Percentiles rank a stretch among this genome's conserved stretches.
Conservation (phyloP, 75 land plant species). For the Sequoiadendron giganteum region DNA sequence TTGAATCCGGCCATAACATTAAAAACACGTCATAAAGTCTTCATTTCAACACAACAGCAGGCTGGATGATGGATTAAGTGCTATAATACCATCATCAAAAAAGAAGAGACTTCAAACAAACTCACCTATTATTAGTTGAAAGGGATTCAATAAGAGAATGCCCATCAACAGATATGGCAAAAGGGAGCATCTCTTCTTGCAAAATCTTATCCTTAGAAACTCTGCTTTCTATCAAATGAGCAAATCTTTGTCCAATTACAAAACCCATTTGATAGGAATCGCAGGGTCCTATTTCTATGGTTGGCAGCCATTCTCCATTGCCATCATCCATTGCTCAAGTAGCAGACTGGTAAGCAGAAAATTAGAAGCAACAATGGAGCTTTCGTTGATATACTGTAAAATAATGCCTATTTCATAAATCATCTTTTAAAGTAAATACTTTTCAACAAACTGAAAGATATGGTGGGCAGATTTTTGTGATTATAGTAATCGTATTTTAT, state of each 20-base stretch:
- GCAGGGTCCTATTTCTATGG: constrained; percentile 50
- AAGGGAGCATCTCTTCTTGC: constrained; percentile 76
- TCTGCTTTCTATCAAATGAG: constrained; percentile 54
- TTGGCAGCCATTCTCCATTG: constrained; percentile 24
- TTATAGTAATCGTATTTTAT: no score
- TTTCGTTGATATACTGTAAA: no score
- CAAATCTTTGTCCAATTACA: constrained; percentile 63
- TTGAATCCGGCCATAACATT: background rate
- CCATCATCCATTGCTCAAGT: background rate
- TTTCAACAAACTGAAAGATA: no score
- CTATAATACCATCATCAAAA: background rate
- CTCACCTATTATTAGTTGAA: constrained; percentile 40
- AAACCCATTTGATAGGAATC: constrained; percentile 60
- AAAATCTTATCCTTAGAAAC: constrained; percentile 63
- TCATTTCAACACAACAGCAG: background rate
- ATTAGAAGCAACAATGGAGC: background rate
- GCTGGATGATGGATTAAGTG: background rate
- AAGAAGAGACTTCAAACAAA: background rate
- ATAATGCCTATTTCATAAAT: no score
- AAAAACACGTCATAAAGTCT: background rate
- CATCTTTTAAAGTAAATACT: no score
- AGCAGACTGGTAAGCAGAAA: background rate
- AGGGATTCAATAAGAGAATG: constrained; percentile 49
- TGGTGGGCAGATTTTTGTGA: no score
- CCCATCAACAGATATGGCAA: constrained; percentile 46